Evolutionary conservation across 805 yeast species (phyloP), one percentile per base, ranked within the genome.

Genomic region (Candida xiaguanensis): DNA sequence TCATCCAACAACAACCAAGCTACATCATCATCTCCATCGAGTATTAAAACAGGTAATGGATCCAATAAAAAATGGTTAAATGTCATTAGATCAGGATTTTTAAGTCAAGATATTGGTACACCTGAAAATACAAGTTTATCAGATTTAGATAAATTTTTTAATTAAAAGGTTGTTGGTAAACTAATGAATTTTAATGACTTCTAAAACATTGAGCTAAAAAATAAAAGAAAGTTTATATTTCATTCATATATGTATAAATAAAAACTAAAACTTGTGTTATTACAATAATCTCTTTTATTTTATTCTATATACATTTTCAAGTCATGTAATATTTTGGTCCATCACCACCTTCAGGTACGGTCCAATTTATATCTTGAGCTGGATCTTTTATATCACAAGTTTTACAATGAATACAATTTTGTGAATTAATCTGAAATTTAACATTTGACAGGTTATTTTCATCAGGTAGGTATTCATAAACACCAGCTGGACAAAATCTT

Each of bases 291-390:
- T n/a, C n/a, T n/a, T n/a, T n/a, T n/a, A n/a, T n/a, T n/a, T n/a
- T n/a, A n/a, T 25, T 28, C 31, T 28, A 28, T 28, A 8, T 33
- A 15, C 15, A 17, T 33, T 15, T 9, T 20, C 24, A 23, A 16
- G 38, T 55, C 82, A 87, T 78, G 59, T 82, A 82, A 60, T 93
- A 93, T 62, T 93, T 93, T 41, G 99, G 99, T 11, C 99, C 99
- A 60, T 85, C 99, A 22, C 98, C 97, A 45, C 99, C 98, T 68
- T 93, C 98, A 6, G 99, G 99, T n/a, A 88, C 96, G 9, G 81
- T 77, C 99, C 99, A 93, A 56, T 78, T 74, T 46, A 93, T 93
- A 56, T 90, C 96, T 64, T 91, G 96, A 1, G 87, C 74, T 6
- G 99, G 99, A 8, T 84, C 95, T 64, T 93, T 93, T 61, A 93